A percentile compares a stretch with the other conserved stretches of the same genome.
These are phyloP conservation scores for Dendrostoma leiphaemia DNA, from an alignment of 2,329 filamentous ascomycete genomes.

Conservation along the genomic window DNA sequence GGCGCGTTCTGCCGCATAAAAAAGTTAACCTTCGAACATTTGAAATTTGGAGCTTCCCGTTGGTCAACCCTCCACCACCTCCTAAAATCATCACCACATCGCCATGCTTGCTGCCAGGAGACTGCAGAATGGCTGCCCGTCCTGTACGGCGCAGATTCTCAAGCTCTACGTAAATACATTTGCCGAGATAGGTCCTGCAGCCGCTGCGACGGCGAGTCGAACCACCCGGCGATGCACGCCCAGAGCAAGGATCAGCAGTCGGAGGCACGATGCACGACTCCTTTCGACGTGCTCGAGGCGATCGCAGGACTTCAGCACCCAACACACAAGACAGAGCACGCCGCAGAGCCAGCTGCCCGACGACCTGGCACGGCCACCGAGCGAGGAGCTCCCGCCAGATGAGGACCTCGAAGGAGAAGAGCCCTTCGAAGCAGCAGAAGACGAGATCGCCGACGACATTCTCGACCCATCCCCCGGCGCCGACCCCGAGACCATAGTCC, in stretches of 20 bases:
- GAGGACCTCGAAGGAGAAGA: constrained; percentile 11
- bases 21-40: constrained; percentile 5
- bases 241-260: constrained; percentile 3
- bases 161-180: constrained; percentile 36
- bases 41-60: constrained; percentile 19
- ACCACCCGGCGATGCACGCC: not conserved
- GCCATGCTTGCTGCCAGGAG: constrained; percentile 38
- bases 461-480: not conserved
- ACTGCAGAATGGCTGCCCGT: constrained; percentile 35
- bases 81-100: constrained; percentile 2
- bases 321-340: not conserved
- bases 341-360: not conserved
- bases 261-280: constrained; percentile 10
- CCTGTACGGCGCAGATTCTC: constrained; percentile 35
- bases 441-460: not conserved
- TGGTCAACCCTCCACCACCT: constrained; percentile 1
- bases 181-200: constrained; percentile 18
- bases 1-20: constrained; percentile 10
- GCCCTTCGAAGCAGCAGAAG: not conserved
- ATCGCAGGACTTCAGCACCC: not conserved
- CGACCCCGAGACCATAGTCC: constrained; percentile 61
- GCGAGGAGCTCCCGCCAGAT: not conserved
- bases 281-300: constrained; percentile 12
- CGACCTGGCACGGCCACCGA: not conserved
- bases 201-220: constrained; percentile 5